phyloP scores from a whole-genome alignment of 2,329 filamentous ascomycete genomes.

The Triangularia verruculosa region DNA sequence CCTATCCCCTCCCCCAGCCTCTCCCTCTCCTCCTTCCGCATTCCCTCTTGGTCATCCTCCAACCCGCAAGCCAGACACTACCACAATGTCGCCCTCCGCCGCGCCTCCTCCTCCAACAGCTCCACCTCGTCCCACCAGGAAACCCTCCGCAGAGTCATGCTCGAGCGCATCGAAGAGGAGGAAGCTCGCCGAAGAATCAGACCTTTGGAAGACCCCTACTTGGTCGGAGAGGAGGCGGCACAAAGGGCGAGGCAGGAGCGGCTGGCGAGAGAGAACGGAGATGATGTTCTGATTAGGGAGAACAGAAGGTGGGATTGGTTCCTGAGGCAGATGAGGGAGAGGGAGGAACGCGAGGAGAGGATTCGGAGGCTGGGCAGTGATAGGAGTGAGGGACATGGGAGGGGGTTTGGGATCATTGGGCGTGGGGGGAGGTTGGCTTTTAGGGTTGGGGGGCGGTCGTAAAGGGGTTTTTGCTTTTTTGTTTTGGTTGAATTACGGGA shows the following conservation, averaged over 20 bases:
- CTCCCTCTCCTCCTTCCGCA: slow-evolving; percentile 52
- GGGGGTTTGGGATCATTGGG: neutral
- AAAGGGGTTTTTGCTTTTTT: too few relatives aligned
- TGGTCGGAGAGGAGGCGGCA: slow-evolving; percentile 66
- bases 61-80: slow-evolving; percentile 60
- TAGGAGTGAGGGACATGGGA: neutral
- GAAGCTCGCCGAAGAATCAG: slow-evolving; percentile 35
- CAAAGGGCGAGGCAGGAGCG: slow-evolving; percentile 54
- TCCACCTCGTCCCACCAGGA: slow-evolving; percentile 33
- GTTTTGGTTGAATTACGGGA: too few relatives aligned
- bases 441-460: neutral
- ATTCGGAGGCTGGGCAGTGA: neutral
- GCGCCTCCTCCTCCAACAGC: slow-evolving; percentile 45
- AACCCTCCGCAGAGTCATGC: slow-evolving; percentile 33
- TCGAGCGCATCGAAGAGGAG: slow-evolving; percentile 40
- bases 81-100: slow-evolving; percentile 60
- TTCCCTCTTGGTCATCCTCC: slow-evolving; percentile 57
- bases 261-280: slow-evolving; percentile 53
- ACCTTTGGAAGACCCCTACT: slow-evolving; percentile 63
- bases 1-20: slow-evolving; percentile 25
- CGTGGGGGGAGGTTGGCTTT: neutral
- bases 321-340: slow-evolving; percentile 44
- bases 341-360: neutral
- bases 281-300: slow-evolving; percentile 54
- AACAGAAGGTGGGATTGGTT: slow-evolving; percentile 61